phyloP scores from a whole-genome alignment of 495 filamentous ascomycete species.

The Penicillium cosmopolitanum region DNA sequence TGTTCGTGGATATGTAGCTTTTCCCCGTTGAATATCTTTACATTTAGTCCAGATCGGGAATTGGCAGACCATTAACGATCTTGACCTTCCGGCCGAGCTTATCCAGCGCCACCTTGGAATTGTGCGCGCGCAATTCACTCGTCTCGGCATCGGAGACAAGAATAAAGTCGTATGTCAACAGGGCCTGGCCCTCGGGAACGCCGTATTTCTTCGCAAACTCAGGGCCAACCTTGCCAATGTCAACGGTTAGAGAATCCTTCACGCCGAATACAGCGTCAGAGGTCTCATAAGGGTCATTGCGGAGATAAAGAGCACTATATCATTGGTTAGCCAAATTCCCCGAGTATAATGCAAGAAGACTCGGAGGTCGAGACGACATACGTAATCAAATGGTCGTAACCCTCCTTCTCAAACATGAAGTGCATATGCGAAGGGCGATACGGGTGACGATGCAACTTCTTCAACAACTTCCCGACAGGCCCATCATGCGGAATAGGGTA shows the following conservation, averaged over 20 bases:
- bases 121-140: slow-evolving; percentile 64
- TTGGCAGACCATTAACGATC: slow-evolving; percentile 80
- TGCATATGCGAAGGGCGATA: slow-evolving; percentile 90
- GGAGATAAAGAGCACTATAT: slow-evolving; percentile 74
- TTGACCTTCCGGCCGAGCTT: slow-evolving; percentile 73
- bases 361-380: slow-evolving; percentile 44
- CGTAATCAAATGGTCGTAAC: slow-evolving; percentile 87
- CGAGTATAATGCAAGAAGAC: neutral
- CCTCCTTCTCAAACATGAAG: slow-evolving; percentile 91
- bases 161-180: slow-evolving; percentile 76
- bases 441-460: slow-evolving; percentile 71
- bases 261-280: slow-evolving; percentile 94
- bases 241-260: slow-evolving; percentile 79
- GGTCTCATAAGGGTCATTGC: slow-evolving; percentile 84
- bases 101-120: slow-evolving; percentile 73
- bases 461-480: slow-evolving; percentile 80
- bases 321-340: neutral
- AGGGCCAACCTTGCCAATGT: slow-evolving; percentile 65
- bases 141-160: slow-evolving; percentile 73
- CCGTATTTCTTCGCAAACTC: slow-evolving; percentile 62
- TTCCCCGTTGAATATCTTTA: too few relatives aligned
- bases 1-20: too few relatives aligned
- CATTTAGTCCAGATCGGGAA: slow-evolving; percentile 70
- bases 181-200: slow-evolving; percentile 54
- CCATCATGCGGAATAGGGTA: slow-evolving; percentile 93